phyloP scores from a whole-genome alignment of 176 grass and related monocot species.

The Melocanna baccifera region DNA sequence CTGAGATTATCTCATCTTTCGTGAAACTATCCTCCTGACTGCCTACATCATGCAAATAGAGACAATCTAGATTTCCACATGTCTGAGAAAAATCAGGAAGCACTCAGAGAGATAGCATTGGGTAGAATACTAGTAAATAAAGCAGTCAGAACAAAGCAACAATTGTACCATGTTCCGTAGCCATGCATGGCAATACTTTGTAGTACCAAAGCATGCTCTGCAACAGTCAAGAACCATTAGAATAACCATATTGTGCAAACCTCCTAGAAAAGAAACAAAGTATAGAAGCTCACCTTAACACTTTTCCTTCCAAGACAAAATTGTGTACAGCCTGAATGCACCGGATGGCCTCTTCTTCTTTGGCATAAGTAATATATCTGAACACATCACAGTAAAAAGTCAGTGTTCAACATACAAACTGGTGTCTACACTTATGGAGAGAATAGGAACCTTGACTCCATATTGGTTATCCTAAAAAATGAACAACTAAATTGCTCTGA shows the following conservation, averaged over 20 bases:
- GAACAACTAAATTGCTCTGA: neutral
- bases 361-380: slow-evolving; percentile 98
- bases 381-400: slow-evolving; percentile 14
- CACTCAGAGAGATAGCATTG: slow-evolving; percentile 20
- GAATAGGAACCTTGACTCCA: neutral
- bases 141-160: slow-evolving; percentile 17
- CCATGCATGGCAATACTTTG: slow-evolving; percentile 99
- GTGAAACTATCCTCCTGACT: slow-evolving; percentile 97
- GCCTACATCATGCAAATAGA: slow-evolving; percentile 98
- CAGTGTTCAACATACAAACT: neutral
- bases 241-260: slow-evolving; percentile 14
- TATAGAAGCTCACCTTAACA: slow-evolving; percentile 62
- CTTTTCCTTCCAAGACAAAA: slow-evolving; percentile 94
- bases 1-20: slow-evolving; percentile 98
- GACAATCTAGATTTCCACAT: slow-evolving; percentile 97
- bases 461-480: neutral
- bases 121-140: slow-evolving; percentile 25
- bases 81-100: slow-evolving; percentile 52
- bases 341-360: slow-evolving; percentile 88
- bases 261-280: slow-evolving; percentile 22
- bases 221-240: slow-evolving; percentile 28
- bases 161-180: slow-evolving; percentile 81
- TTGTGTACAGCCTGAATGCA: slow-evolving; percentile 99
- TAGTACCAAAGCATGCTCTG: slow-evolving; percentile 98
- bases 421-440: neutral